A percentile compares a stretch with the other conserved stretches of the same genome.
Conservation (phyloP, 306 rosid species). For the Vachellia pachyceras region DNA sequence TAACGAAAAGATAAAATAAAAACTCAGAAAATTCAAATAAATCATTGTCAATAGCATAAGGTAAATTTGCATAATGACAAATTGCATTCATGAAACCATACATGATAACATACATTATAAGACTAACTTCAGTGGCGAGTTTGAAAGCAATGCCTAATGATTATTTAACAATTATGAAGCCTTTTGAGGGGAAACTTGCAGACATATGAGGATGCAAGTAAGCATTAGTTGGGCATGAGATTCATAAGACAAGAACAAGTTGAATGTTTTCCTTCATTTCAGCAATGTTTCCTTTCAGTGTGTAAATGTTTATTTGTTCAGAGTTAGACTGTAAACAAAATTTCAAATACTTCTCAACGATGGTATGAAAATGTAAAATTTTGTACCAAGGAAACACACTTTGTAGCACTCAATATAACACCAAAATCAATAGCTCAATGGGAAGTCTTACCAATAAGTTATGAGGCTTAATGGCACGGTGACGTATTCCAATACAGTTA, state of each 20-base stretch:
- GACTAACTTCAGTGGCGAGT: slow-evolving; percentile 12
- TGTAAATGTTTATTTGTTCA: neutral
- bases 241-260: neutral
- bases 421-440: slow-evolving; percentile 26
- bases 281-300: slow-evolving; percentile 1
- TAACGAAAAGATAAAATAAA: too few species aligned
- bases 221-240: neutral
- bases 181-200: neutral
- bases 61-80: too few species aligned
- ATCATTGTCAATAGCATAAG: too few species aligned
- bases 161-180: neutral
- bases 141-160: slow-evolving; percentile 14
- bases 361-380: neutral
- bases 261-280: neutral
- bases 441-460: slow-evolving; percentile 75
- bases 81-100: slow-evolving; percentile 18
- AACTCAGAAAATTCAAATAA: too few species aligned
- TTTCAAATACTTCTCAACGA: slow-evolving; percentile 27
- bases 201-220: neutral
- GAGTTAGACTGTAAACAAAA: slow-evolving; percentile 12
- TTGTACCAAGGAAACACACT: slow-evolving; percentile 12
- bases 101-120: neutral
- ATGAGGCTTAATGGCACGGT: slow-evolving; percentile 82
- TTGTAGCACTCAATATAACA: slow-evolving; percentile 1
- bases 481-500: slow-evolving; percentile 78